Evolutionary conservation across 805 yeast genomes (phyloP).

Genomic region (Wickerhamiella cacticola): DNA sequence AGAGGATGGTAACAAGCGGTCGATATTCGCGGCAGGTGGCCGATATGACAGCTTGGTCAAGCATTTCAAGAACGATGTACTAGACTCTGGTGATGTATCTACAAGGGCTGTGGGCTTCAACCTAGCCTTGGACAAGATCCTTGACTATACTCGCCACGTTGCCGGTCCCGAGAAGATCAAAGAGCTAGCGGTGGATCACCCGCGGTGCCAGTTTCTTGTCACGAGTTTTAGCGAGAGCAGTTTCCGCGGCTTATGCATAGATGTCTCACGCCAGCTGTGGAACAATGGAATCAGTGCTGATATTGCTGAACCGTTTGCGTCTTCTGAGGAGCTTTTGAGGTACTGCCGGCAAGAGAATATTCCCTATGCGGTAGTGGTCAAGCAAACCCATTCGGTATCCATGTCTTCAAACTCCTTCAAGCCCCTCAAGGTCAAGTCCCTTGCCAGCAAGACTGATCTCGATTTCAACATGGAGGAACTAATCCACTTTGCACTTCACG

Average conservation of each 20-base stretch:
- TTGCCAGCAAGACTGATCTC: slow-evolving; percentile 42
- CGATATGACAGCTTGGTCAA: slow-evolving; percentile 69
- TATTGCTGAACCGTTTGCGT: slow-evolving; percentile 29
- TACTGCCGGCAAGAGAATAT: slow-evolving; percentile 59
- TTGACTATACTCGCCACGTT: slow-evolving; percentile 25
- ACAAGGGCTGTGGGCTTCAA: slow-evolving; percentile 78
- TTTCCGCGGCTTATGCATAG: slow-evolving; percentile 50
- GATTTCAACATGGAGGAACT: slow-evolving; percentile 69
- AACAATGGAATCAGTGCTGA: slow-evolving; percentile 69
- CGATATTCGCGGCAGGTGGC: slow-evolving; percentile 80
- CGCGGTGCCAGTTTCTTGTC: slow-evolving; percentile 72
- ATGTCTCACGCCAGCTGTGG: slow-evolving; percentile 60
- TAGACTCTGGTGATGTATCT: slow-evolving; percentile 23
- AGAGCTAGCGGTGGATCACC: slow-evolving; percentile 15
- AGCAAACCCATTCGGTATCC: slow-evolving; percentile 41
- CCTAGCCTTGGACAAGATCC: slow-evolving; percentile 58
- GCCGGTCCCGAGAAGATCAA: slow-evolving; percentile 19
- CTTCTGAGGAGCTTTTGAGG: slow-evolving; percentile 52
- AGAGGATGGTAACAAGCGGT: slow-evolving; percentile 39
- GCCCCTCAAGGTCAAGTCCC: slow-evolving; percentile 56
- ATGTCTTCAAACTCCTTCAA: slow-evolving; percentile 45
- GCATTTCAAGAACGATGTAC: slow-evolving; percentile 48
- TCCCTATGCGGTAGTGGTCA: slow-evolving; percentile 64
- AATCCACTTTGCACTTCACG: slow-evolving; percentile 28
- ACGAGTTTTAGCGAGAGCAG: slow-evolving; percentile 50